Evolutionary conservation across 306 rosid species (phyloP).

Genomic region (Luffa aegyptiaca): DNA sequence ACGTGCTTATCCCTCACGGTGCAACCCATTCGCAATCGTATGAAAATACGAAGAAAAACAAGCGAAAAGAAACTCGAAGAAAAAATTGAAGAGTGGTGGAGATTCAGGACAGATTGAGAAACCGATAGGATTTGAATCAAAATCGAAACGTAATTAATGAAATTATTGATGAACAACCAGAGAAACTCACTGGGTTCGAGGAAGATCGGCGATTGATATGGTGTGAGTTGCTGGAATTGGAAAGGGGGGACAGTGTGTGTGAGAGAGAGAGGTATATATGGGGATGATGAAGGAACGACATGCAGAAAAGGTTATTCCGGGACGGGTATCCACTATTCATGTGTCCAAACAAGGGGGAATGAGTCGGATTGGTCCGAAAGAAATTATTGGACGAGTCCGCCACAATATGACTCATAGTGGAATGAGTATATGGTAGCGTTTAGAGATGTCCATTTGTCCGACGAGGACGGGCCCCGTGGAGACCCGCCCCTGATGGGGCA

Average conservation of each 20-base stretch:
- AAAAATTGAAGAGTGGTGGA: neutral
- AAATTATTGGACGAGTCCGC: too few species aligned
- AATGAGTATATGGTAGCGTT: too few species aligned
- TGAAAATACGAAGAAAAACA: neutral
- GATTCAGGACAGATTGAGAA: neutral
- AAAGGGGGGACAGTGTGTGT: neutral
- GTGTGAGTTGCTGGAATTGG: neutral
- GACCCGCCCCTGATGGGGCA: too few species aligned
- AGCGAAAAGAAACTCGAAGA: neutral
- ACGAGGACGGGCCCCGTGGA: too few species aligned
- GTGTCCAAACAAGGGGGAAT: neutral
- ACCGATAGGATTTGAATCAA: neutral
- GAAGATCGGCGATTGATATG: slow-evolving; percentile 3
- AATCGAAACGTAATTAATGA: neutral
- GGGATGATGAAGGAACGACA: neutral
- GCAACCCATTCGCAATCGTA: slow-evolving; percentile 52
- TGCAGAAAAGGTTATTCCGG: neutral
- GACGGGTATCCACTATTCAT: neutral
- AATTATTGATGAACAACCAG: neutral
- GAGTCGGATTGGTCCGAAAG: neutral
- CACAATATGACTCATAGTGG: too few species aligned
- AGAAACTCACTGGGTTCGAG: slow-evolving; percentile 8
- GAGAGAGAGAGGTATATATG: neutral
- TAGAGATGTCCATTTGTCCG: too few species aligned
- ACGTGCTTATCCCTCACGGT: slow-evolving; percentile 73